Evolutionary conservation across 441 rosid genomes (phyloP).

Genomic region (Erodium chrysanthum): DNA sequence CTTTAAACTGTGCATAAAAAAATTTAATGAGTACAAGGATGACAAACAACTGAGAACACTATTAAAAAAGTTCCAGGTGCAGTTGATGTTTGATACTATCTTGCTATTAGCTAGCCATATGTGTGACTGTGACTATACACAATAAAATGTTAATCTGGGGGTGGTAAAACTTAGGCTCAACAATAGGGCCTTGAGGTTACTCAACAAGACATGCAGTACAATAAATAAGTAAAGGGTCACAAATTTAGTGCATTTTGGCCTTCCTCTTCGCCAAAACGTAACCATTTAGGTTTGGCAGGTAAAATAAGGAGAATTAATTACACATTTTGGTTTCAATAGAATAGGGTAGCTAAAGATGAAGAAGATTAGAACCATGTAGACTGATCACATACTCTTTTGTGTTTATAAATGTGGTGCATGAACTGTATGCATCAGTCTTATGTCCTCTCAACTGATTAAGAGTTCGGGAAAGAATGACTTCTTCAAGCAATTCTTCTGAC

Average conservation of each 20-base stretch:
- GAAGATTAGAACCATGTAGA: background rate
- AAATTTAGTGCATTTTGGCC: conserved; percentile 6
- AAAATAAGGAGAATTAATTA: conserved; percentile 3
- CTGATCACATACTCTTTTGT: conserved; percentile 63
- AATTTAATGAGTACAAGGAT: background rate
- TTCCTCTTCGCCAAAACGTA: background rate
- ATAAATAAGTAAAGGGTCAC: background rate
- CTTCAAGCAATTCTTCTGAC: conserved; percentile 90
- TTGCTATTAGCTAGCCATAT: background rate
- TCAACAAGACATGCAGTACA: background rate
- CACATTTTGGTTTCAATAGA: background rate
- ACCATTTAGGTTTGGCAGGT: conserved; percentile 3
- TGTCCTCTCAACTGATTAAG: conserved; percentile 52
- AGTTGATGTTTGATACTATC: background rate
- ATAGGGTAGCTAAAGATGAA: background rate
- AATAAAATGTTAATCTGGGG: background rate
- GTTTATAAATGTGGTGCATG: conserved; percentile 56
- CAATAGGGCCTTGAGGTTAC: background rate
- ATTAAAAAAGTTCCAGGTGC: background rate
- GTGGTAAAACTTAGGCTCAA: background rate
- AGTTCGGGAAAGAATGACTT: conserved; percentile 69
- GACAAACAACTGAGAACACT: background rate
- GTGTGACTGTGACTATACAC: too few species aligned
- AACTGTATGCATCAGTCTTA: conserved; percentile 32
- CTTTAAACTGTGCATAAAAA: conserved; percentile 42